Evolutionary conservation across 2,329 filamentous ascomycete species (phyloP).

Genomic region (Thielaviopsis punctulata): DNA sequence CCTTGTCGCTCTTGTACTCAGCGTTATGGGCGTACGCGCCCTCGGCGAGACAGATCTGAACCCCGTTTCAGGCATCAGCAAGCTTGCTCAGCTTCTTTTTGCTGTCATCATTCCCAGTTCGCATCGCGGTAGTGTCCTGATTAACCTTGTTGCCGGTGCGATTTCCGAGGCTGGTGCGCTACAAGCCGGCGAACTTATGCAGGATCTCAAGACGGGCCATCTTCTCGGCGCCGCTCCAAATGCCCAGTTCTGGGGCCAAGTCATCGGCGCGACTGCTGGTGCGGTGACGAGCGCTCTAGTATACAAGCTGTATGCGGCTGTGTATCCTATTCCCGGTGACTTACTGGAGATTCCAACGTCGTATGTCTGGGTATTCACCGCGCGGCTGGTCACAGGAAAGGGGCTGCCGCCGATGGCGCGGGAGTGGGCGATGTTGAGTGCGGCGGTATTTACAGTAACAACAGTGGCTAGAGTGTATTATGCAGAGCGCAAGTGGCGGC

Average conservation of each 20-base stretch:
- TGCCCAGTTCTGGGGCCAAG: constrained; percentile 91
- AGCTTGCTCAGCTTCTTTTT: constrained; percentile 90
- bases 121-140: constrained; percentile 73
- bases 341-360: constrained; percentile 88
- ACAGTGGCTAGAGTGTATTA: constrained; percentile 53
- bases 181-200: constrained; percentile 90
- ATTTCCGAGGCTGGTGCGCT: constrained; percentile 49
- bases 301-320: constrained; percentile 72
- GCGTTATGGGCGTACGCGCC: constrained; percentile 56
- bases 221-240: constrained; percentile 80
- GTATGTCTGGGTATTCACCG: constrained; percentile 96
- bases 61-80: constrained; percentile 89
- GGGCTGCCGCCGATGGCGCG: constrained; percentile 71
- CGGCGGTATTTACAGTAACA: constrained; percentile 50
- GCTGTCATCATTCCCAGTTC: constrained; percentile 70
- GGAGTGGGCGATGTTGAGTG: constrained; percentile 63
- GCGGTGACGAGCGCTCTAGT: constrained; percentile 74
- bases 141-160: constrained; percentile 86
- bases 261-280: constrained; percentile 75
- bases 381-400: constrained; percentile 76
- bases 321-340: constrained; percentile 76
- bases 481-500: constrained; percentile 44
- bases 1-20: constrained; percentile 61
- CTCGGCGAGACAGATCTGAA: constrained; percentile 81
- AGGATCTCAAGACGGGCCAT: constrained; percentile 93